Evolutionary conservation across 1,284 basidiomycete species (phyloP), one percentile per base, ranked within the genome.

Genomic region (Caloboletus firmus): DNA sequence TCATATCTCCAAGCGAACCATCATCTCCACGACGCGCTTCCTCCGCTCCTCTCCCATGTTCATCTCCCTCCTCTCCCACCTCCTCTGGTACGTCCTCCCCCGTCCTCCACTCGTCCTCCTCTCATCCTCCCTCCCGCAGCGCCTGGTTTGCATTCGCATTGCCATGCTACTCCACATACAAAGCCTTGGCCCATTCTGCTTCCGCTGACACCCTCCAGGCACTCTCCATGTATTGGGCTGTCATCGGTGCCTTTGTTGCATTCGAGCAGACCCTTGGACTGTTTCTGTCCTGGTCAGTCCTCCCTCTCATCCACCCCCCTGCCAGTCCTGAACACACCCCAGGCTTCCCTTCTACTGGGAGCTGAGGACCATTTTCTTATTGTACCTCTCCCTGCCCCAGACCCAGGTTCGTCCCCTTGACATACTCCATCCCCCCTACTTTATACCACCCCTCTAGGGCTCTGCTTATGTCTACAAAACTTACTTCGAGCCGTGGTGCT

Each of bases 321-420:
- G 31, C 6, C 22, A 8, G 31, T 56, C 52, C 57, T 66, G 49
- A 62, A 54, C 50, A 36, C 45, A 24, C 48, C 58, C 10, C 57
- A 91, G 90, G 87, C 69, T 92, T 44, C 89, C 91, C 4, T 89
- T 92, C 69, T 93, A 92, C 69, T 88, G 84, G 77, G 81, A 91
- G 62, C 54, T 82, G 60, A 87, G 91, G 63, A 86, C 85, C 9
- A 31, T 83, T 12, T 81, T 91, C 67, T 74, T 93, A 28, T 76
- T 92, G 26, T 92, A 86, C 74, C 72, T 92, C 40, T 77, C 88
- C 3, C 77, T 91, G 5, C 87, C 89, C 13, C 85, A 89, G 72
- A 85, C 82, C 4, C 81, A 89, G 78, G 89, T 87, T 54, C 58
- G 76, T 72, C 41, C 20, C 7, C 12, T 22, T 35, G 13, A 5